Conservation (phyloP, 495 filamentous ascomycete species). For the Pseudotulostoma volvatum region DNA sequence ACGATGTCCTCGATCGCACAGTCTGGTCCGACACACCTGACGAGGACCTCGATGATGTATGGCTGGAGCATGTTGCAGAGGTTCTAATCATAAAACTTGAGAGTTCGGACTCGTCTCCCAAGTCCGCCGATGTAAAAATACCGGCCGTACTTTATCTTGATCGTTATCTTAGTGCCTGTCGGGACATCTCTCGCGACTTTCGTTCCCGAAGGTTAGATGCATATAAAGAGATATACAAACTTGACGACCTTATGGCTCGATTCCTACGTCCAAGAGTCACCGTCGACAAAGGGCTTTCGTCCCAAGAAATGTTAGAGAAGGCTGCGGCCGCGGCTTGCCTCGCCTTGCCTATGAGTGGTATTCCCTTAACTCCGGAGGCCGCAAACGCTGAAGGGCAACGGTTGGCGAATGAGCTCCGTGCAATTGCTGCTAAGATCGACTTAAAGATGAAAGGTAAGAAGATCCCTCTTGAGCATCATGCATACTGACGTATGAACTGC, state of each 20-base stretch:
- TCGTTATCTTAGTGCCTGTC: constrained; percentile 49
- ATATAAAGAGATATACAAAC: constrained; percentile 21
- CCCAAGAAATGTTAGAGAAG: constrained; percentile 21
- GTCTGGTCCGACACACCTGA: constrained; percentile 42
- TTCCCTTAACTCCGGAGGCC: constrained; percentile 5
- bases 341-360: constrained; percentile 11
- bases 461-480: too few species aligned
- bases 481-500: too few species aligned
- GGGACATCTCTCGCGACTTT: constrained; percentile 36
- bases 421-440: constrained; percentile 27
- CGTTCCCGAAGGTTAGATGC: constrained; percentile 22
- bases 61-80: constrained; percentile 43
- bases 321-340: constrained; percentile 16
- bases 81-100: constrained; percentile 47
- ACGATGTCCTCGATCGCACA: constrained; percentile 53
- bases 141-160: constrained; percentile 62
- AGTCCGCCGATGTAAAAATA: constrained; percentile 43
- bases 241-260: constrained; percentile 22
- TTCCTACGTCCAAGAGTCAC: constrained; percentile 14
- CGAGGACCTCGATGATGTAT: constrained; percentile 35
- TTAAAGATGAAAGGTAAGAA: constrained; percentile 33
- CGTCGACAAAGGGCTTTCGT: constrained; percentile 13
- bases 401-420: constrained; percentile 23
- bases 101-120: constrained; percentile 24
- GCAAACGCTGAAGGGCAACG: constrained; percentile 14